These are phyloP conservation scores for Pseudogymnoascus sp. DNA, from an alignment of 2,329 filamentous ascomycete genomes.

Conservation along the genomic window DNA sequence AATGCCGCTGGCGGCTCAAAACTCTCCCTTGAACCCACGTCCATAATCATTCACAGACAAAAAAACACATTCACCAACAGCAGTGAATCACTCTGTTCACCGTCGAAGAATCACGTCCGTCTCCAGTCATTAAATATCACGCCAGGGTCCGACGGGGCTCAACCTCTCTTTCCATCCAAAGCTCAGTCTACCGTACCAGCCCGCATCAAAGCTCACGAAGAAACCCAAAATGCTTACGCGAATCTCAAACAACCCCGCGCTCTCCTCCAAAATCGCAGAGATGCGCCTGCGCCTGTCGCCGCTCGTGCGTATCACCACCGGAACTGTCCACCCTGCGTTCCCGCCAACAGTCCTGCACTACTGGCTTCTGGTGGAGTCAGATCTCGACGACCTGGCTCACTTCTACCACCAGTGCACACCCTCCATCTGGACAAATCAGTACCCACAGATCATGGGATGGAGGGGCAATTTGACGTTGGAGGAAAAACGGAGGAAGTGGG, in stretches of 20 bases:
- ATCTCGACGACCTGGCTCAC: constrained; percentile 62
- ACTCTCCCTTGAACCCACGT: not conserved
- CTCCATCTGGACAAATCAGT: constrained; percentile 46
- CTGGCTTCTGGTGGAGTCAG: constrained; percentile 63
- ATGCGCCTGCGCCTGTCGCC: constrained; percentile 61
- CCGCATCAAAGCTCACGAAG: not conserved
- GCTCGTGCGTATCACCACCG: constrained; percentile 56
- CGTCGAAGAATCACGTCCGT: not conserved
- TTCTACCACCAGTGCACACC: constrained; percentile 67
- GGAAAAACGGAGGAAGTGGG: constrained; percentile 63
- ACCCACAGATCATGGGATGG: constrained; percentile 66
- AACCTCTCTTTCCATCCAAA: not conserved
- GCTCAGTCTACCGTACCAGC: not conserved
- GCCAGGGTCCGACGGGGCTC: not conserved
- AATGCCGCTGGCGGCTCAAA: not conserved
- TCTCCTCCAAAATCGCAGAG: constrained; percentile 55
- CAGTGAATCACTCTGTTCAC: not conserved
- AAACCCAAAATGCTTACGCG: not conserved
- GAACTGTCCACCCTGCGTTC: constrained; percentile 57
- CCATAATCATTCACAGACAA: not conserved
- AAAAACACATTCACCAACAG: not conserved
- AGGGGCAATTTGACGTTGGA: constrained; percentile 44
- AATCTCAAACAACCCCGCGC: constrained; percentile 38
- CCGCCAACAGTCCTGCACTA: constrained; percentile 61
- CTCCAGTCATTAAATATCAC: not conserved